phyloP scores from a whole-genome alignment of 73 alveolate genomes.

The Blepharisma japonicum region DNA sequence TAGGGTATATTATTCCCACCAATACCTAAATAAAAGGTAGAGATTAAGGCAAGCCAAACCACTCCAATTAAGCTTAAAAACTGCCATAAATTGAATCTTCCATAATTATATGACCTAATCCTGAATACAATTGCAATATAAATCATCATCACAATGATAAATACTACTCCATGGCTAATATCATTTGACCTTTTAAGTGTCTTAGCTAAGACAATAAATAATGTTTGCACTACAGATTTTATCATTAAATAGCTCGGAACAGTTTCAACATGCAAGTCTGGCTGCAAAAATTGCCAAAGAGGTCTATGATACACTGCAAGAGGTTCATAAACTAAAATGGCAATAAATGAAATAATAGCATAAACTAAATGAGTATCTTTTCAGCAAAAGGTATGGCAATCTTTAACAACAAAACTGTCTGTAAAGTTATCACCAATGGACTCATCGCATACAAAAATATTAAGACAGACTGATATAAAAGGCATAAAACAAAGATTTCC shows the following conservation, averaged over 20 bases:
- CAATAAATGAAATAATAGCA: not conserved
- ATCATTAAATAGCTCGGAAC: not conserved
- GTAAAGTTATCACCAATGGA: no score
- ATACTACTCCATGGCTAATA: slow-evolving; percentile 29
- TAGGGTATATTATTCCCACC: no score
- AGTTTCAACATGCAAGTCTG: slow-evolving; percentile 4
- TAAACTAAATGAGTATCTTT: not conserved
- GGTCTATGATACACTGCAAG: slow-evolving; percentile 30
- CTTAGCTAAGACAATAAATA: slow-evolving; percentile 18
- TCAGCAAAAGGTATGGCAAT: slow-evolving; percentile 26
- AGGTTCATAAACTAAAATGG: slow-evolving; percentile 9
- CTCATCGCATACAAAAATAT: no score
- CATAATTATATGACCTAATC: slow-evolving; percentile 18
- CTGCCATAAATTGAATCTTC: slow-evolving; percentile 29
- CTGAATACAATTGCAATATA: not conserved
- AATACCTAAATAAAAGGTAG: not conserved
- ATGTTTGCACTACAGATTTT: slow-evolving; percentile 15
- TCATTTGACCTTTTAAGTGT: not conserved
- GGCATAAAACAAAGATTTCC: no score
- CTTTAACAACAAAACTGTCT: no score
- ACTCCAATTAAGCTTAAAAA: not conserved
- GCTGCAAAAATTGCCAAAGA: not conserved
- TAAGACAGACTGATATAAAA: no score
- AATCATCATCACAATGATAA: not conserved
- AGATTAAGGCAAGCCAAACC: not conserved